These are phyloP conservation scores for Trypanosomatidae sp. DNA, from an alignment of 208 protist genomes.

Conservation along the genomic window DNA sequence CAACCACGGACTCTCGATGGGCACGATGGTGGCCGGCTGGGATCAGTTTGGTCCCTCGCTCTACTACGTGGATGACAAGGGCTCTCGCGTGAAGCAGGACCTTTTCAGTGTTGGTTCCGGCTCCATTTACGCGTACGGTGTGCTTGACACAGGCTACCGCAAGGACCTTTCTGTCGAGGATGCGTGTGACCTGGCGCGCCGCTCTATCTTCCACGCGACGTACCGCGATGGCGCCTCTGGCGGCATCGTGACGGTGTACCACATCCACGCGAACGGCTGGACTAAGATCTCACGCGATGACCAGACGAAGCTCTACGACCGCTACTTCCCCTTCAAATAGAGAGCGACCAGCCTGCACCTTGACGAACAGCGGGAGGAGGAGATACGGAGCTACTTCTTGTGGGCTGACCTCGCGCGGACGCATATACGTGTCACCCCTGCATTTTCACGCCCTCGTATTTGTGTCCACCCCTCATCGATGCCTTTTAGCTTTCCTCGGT, in stretches of 20 bases:
- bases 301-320: conserved; percentile 84
- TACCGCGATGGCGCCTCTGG: conserved; percentile 99
- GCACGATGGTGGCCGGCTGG: conserved; percentile 98
- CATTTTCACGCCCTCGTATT: neutral
- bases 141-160: conserved; percentile 97
- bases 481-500: neutral
- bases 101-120: conserved; percentile 99
- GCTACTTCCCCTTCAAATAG: conserved; percentile 55
- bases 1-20: conserved; percentile 97
- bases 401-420: neutral
- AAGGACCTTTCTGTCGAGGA: conserved; percentile 96
- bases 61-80: conserved; percentile 99
- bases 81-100: conserved; percentile 97
- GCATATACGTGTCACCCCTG: neutral
- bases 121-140: conserved; percentile 99
- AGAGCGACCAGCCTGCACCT: no score
- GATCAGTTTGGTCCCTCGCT: conserved; percentile 97
- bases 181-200: conserved; percentile 97
- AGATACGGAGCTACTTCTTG: neutral
- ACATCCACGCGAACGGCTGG: conserved; percentile 95
- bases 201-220: conserved; percentile 99
- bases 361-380: neutral
- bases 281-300: conserved; percentile 95
- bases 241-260: conserved; percentile 97
- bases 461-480: neutral